Base-by-base conservation (phyloP, 805 yeast species). In the Wickerhamiella sergipiensis region DNA sequence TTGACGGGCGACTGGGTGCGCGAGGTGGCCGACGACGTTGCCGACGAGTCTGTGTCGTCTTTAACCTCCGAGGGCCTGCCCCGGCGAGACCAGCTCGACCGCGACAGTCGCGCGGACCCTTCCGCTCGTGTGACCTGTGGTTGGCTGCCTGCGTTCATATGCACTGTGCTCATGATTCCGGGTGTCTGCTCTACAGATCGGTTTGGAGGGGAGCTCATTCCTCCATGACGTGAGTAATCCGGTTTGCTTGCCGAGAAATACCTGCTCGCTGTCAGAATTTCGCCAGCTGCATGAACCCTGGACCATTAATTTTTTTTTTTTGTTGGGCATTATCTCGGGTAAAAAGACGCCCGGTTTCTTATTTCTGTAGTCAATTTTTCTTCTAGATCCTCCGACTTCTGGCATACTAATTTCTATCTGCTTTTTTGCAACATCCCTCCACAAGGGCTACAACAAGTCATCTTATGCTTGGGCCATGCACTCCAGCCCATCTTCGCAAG, bases 1-100 rank as follows among this genome's bases (percentile, higher is more conserved):
- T 84, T 87, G 6, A 89, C 96, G 15, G 62, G 46, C n/a, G 55
- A 45, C 40, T 51, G 49, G 42, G 33, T 21, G n/a, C 43, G 43
- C 13, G 43, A 40, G 15, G 43, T 40, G 6, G 42, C 42, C 42
- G 19, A 18, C 9, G 42, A n/a, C 18, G 21, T 13, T 17, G 42
- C 21, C 19, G 21, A 38, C 21, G 42, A n/a, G 19, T 38, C 21
- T 15, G 19, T n/a, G 24, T 12, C 24, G 24, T 40, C 43, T 13
- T 21, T 40, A 6, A 12, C 24, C n/a, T 40, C 24, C 19, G 43
- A 19, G 18, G 43, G 40, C 40, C 40, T 13, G 40, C 40, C 40
- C 5, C 40, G 40, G 19, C 40, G 40, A 36, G 40, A n/a, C 40
- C 40, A 36, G 19, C 40, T 36, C 3, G 40, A 36, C 40, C 40